Evolutionary conservation across 2,329 filamentous ascomycete genomes (phyloP).

Genomic region (Neoarthrinium moseri): DNA sequence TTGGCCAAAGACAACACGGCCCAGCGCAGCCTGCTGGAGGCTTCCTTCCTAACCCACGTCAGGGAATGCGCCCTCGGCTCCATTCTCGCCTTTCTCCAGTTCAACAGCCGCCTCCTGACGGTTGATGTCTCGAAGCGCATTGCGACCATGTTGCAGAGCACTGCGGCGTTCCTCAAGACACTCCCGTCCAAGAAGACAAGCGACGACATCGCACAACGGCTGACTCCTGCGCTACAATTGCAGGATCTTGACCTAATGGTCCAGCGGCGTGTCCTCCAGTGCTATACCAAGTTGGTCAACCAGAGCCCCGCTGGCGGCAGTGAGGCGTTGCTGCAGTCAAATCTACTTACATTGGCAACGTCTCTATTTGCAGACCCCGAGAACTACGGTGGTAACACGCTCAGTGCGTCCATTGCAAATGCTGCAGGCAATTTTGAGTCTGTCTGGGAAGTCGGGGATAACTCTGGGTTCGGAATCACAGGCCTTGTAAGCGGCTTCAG

Average conservation of each 20-base stretch:
- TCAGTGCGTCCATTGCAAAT: constrained; percentile 89
- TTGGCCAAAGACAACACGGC: constrained; percentile 89
- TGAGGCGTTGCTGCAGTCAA: constrained; percentile 86
- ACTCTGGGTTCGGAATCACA: constrained; percentile 90
- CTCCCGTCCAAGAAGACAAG: constrained; percentile 80
- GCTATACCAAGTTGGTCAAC: constrained; percentile 88
- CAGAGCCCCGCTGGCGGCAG: constrained; percentile 81
- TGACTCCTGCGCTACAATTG: constrained; percentile 83
- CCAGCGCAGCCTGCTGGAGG: constrained; percentile 79
- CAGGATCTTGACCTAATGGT: constrained; percentile 93
- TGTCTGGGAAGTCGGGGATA: constrained; percentile 93
- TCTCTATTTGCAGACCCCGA: constrained; percentile 92
- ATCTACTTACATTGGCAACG: constrained; percentile 83
- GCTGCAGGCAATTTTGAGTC: constrained; percentile 88
- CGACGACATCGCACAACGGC: constrained; percentile 80
- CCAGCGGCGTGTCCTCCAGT: constrained; percentile 87
- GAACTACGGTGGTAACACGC: constrained; percentile 77
- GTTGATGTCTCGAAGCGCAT: constrained; percentile 92
- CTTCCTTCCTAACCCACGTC: constrained; percentile 91
- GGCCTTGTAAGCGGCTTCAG: constrained; percentile 79
- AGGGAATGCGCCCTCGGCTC: constrained; percentile 91
- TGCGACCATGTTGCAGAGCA: constrained; percentile 92
- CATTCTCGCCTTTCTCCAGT: constrained; percentile 88
- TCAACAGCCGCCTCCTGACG: constrained; percentile 87
- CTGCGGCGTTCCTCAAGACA: constrained; percentile 82